Evolutionary conservation across 2,329 filamentous ascomycete genomes (phyloP), one percentile per base, ranked within the genome.

Genomic region (Sclerotinia nivalis): DNA sequence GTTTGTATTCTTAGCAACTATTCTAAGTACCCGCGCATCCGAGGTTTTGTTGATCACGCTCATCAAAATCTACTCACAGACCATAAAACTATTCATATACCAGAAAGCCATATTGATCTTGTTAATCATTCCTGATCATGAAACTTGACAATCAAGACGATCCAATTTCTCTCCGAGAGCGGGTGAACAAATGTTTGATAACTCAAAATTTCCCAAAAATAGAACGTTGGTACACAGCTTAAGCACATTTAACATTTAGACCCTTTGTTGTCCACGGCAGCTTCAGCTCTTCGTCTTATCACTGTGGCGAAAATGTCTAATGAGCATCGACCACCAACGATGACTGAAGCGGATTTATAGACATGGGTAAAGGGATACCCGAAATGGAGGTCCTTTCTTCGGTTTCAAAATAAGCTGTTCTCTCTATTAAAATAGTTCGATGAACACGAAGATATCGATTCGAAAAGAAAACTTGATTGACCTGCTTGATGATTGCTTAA

Each of bases 1-100:
- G 34, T 52, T 54, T 40, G 47, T 28, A 52, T 52, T 65, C 61
- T 65, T 65, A 65, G 61, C 20, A 65, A 64, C 34, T 3, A 65
- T 52, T 52, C 20, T 37, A 65, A 25, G 31, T 28, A 43, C n/a
- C 47, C 61, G 61, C 61, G 25, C 47, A 52, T 61, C 47, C 47
- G 49, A n/a, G 22, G 45, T n/a, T 64, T 64, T 52, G 31, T 25
- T 65, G n/a, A n/a, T 59, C 56, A 59, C 9, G 61, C 47, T 65
- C 61, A 52, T 52, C 47, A 40, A 10, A 40, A 50, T 52, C 22
- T 52, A 50, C 47, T 50, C 60, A 65, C 61, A 65, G 61, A 65
- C 61, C 34, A 52, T 40, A 40, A 7, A 37, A 13, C 18, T 47
- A 64, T 65, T 37, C 61, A 25, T 40, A 37, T 62, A 34, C 45